Conservation (phyloP, 108 stramenopile genomes). For the Nannochloropsis gaditana region DNA sequence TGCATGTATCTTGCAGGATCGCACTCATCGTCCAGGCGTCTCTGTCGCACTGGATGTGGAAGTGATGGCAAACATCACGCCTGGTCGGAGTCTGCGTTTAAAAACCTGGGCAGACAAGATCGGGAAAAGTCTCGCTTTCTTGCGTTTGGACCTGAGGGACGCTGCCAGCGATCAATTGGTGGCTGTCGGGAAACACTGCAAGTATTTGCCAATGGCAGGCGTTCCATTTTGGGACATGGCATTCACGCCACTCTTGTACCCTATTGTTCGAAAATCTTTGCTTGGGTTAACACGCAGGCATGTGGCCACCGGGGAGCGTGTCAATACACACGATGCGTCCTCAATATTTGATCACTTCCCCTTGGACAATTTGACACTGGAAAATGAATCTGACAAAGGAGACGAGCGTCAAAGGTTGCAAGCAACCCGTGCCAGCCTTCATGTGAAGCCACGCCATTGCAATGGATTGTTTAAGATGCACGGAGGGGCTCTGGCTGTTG, state of each 20-base stretch:
- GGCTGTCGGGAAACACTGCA: constrained; percentile 7
- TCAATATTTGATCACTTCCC: constrained; percentile 13
- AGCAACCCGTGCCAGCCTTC: not conserved
- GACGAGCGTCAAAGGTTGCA: not conserved
- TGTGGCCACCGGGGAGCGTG: not conserved
- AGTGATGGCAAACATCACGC: not conserved
- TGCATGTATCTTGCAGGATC: not conserved
- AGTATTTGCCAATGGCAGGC: not conserved
- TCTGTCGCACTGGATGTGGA: not conserved
- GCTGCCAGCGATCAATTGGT: not conserved
- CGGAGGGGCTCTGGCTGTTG: not conserved
- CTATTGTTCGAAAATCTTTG: not conserved
- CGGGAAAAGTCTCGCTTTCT: not conserved
- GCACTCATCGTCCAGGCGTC: not conserved
- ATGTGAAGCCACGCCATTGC: not conserved
- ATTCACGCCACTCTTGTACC: not conserved
- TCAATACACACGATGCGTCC: not conserved
- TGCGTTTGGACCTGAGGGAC: not conserved
- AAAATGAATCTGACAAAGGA: not conserved
- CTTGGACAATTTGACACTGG: not conserved
- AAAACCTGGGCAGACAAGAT: constrained; percentile 6
- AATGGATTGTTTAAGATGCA: constrained; percentile 14
- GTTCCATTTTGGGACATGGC: constrained; percentile 1
- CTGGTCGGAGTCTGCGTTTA: not conserved
- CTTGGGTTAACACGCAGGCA: not conserved